Evolutionary conservation across 768 basidiomycete genomes (phyloP).

Genomic region (Vishniacozyma victoriae): DNA sequence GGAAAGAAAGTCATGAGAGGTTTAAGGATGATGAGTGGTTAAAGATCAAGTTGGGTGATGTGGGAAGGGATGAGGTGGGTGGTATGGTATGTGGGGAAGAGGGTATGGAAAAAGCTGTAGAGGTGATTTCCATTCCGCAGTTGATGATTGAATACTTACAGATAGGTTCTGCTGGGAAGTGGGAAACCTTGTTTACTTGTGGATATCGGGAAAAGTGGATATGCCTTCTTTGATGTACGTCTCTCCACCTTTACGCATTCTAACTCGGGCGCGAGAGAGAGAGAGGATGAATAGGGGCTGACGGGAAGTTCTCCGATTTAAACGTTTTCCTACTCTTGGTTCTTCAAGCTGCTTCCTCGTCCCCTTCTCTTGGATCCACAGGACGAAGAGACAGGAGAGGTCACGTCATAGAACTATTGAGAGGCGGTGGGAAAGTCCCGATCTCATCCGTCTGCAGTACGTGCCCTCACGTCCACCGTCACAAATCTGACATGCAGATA

Average conservation of each 20-base stretch:
- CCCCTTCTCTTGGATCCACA: background rate
- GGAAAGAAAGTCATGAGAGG: background rate
- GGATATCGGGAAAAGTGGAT: constrained; percentile 1
- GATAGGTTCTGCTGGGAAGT: constrained; percentile 18
- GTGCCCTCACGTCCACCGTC: constrained; percentile 1
- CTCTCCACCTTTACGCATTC: too few species aligned
- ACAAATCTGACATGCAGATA: constrained; percentile 10
- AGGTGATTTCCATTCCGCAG: constrained; percentile 16
- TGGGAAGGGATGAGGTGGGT: constrained; percentile 11
- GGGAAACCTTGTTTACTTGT: constrained; percentile 14
- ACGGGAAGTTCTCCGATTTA: constrained; percentile 27
- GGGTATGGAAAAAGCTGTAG: constrained; percentile 28
- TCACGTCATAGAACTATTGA: constrained; percentile 4
- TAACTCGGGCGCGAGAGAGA: too few species aligned
- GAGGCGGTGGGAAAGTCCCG: constrained; percentile 12
- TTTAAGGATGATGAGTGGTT: too few species aligned
- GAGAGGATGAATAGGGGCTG: background rate
- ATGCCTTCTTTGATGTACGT: constrained; percentile 35
- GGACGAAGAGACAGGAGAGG: background rate
- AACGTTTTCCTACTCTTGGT: constrained; percentile 34
- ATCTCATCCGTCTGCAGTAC: constrained; percentile 22
- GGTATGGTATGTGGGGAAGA: constrained; percentile 10
- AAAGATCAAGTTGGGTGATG: constrained; percentile 8
- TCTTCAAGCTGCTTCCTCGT: constrained; percentile 15
- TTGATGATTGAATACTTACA: background rate